Conservation (phyloP, 2,329 filamentous ascomycete genomes). For the Macrophomina phaseolina region DNA sequence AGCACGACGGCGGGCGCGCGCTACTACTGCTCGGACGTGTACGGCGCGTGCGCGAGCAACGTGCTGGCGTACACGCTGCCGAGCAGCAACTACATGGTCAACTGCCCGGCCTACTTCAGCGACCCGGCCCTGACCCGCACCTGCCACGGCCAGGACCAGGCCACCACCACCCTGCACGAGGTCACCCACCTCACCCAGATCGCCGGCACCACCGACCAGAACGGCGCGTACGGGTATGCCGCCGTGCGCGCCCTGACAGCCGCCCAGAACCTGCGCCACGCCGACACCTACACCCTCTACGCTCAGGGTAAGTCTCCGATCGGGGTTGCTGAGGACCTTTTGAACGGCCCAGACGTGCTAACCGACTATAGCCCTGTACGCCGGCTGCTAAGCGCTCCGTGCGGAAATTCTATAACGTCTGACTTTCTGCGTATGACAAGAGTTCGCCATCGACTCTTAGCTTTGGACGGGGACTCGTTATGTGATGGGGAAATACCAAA, state of each 20-base stretch:
- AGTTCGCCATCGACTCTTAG: too few species aligned
- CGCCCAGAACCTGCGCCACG: constrained; percentile 46
- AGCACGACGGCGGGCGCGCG: constrained; percentile 58
- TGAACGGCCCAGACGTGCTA: neutral
- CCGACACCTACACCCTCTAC: constrained; percentile 65
- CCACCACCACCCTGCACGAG: constrained; percentile 70
- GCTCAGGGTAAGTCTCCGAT: constrained; percentile 30
- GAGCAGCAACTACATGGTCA: constrained; percentile 60
- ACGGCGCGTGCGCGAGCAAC: constrained; percentile 49
- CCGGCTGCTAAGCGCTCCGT: neutral
- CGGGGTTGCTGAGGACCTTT: neutral
- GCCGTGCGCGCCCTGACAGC: constrained; percentile 9
- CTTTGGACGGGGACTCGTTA: too few species aligned
- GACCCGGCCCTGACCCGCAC: constrained; percentile 52
- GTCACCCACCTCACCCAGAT: constrained; percentile 64
- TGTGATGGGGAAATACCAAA: too few species aligned
- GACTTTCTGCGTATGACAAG: too few species aligned
- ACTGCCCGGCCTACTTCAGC: constrained; percentile 66
- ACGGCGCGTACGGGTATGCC: constrained; percentile 55
- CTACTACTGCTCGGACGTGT: constrained; percentile 62
- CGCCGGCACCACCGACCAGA: constrained; percentile 65
- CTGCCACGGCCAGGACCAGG: constrained; percentile 71
- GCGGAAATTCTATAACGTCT: too few species aligned
- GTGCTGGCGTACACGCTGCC: constrained; percentile 69
- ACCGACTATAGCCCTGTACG: neutral